Evolutionary conservation across 2,329 filamentous ascomycete genomes (phyloP).

Genomic region (Torrubiella hemipterigena): DNA sequence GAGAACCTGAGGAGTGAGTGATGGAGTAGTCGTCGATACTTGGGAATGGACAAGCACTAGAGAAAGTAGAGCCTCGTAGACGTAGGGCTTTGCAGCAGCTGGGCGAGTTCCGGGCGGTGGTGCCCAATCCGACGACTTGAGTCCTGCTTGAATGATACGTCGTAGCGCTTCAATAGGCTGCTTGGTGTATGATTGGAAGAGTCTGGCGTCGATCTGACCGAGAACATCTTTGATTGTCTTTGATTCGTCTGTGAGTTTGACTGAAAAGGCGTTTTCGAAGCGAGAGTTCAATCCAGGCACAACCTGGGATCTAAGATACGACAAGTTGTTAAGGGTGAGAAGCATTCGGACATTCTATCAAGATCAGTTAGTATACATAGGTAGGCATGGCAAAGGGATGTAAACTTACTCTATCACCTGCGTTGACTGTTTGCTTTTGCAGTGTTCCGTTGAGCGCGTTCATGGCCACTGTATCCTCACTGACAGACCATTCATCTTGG

Average conservation of each 20-base stretch:
- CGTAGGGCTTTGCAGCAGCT: slow-evolving; percentile 69
- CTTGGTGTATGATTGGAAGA: slow-evolving; percentile 86
- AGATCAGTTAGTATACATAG: slow-evolving; percentile 15
- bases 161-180: slow-evolving; percentile 60
- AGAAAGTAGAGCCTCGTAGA: slow-evolving; percentile 74
- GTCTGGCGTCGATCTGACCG: slow-evolving; percentile 74
- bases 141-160: slow-evolving; percentile 59
- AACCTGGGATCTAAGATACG: slow-evolving; percentile 66
- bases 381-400: not conserved
- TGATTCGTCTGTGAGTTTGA: slow-evolving; percentile 86
- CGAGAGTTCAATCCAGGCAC: slow-evolving; percentile 82
- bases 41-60: slow-evolving; percentile 90
- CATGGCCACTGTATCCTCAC: slow-evolving; percentile 32
- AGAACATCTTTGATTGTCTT: slow-evolving; percentile 88
- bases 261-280: slow-evolving; percentile 88
- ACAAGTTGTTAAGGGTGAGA: slow-evolving; percentile 84
- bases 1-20: slow-evolving; percentile 69
- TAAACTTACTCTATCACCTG: slow-evolving; percentile 40
- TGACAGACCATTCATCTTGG: slow-evolving; percentile 48
- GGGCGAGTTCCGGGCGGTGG: slow-evolving; percentile 47
- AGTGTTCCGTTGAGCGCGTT: too few species aligned
- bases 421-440: slow-evolving; percentile 38
- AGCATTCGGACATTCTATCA: slow-evolving; percentile 80
- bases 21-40: slow-evolving; percentile 65
- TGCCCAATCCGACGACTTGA: slow-evolving; percentile 61